Conservation (phyloP, 495 filamentous ascomycete genomes). For the Poronia punctata region DNA sequence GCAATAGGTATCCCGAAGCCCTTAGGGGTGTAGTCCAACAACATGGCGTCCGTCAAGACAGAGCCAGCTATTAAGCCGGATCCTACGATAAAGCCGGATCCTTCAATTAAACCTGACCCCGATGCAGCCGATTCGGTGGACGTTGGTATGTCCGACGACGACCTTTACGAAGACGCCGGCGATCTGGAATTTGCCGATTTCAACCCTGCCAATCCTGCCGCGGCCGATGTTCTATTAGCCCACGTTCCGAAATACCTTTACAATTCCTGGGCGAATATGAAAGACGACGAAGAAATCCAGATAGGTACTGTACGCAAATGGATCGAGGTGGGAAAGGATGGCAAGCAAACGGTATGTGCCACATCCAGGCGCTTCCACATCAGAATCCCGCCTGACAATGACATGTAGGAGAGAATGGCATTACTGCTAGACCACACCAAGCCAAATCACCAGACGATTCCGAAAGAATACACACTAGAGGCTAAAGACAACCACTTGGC, state of each 20-base stretch:
- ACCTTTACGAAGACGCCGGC: slow-evolving; percentile 80
- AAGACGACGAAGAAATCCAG: slow-evolving; percentile 51
- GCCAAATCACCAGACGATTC: slow-evolving; percentile 56
- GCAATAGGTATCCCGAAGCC: not conserved
- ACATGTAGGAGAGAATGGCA: slow-evolving; percentile 30
- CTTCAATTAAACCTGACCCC: slow-evolving; percentile 59
- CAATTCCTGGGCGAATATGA: slow-evolving; percentile 53
- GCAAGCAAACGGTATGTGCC: slow-evolving; percentile 43
- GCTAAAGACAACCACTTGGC: slow-evolving; percentile 52
- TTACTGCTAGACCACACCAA: slow-evolving; percentile 40
- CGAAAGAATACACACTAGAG: slow-evolving; percentile 77
- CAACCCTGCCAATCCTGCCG: slow-evolving; percentile 25
- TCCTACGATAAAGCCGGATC: slow-evolving; percentile 24
- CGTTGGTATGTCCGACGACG: slow-evolving; percentile 59
- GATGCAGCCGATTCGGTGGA: slow-evolving; percentile 53
- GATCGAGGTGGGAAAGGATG: slow-evolving; percentile 42
- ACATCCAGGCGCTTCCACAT: not conserved
- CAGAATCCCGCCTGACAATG: slow-evolving; percentile 3
- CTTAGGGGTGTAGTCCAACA: no score
- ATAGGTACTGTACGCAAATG: slow-evolving; percentile 69
- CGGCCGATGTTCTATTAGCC: slow-evolving; percentile 59
- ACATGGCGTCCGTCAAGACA: slow-evolving; percentile 22
- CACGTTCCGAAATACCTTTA: slow-evolving; percentile 73
- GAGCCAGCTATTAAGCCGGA: slow-evolving; percentile 36
- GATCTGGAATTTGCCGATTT: slow-evolving; percentile 69